Evolutionary conservation across 129 eudicot genomes (phyloP), one percentile per base, ranked within the genome.

Genomic region (Ambrosia artemisiifolia): DNA sequence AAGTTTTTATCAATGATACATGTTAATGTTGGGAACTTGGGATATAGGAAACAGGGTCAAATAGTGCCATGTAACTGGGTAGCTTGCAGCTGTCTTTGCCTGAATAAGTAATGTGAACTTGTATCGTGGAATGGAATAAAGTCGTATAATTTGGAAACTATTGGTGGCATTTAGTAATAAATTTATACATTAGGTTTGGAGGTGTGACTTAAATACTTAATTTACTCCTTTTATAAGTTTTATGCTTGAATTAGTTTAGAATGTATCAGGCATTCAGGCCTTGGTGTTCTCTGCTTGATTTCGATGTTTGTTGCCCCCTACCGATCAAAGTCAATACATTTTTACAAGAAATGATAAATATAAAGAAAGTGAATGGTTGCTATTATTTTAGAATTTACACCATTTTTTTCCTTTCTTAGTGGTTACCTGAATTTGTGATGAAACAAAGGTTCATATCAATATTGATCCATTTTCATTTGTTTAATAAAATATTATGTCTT

Each of bases 201-300:
- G 3, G 51, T 49, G 10, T 14, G 30, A 32, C 17, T 35, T 2
- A 49, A 2, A 49, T 48, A 32, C 17, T 35, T 2, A 49, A 2
- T 68, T 48, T 32, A 32, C 32, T 32, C 17, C 10, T 47, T 50
- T 33, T 67, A 38, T 63, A 8, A 35, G 68, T n/a, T 63, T 16
- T 63, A 63, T 57, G 6, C 2, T 28, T 30, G 34, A 60, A 13
- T 64, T 64, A 64, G 69, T 32, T 69, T 69, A n/a, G 11, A 69
- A 69, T 69, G 73, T 11, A 17, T 18, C n/a, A 32, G 16, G n/a
- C 9, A 18, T 64, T 18, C n/a, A 32, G 16, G n/a, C 9, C 11
- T 64, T 40, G 51, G 69, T 64, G 69, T 63, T n/a, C 14, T 63
- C 48, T 11, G 33, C 11, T 47, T 40, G 20, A 18, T 36, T 18